These are phyloP conservation scores for Endothia cerciana DNA, from an alignment of 2,329 filamentous ascomycete species.

Conservation along the genomic window DNA sequence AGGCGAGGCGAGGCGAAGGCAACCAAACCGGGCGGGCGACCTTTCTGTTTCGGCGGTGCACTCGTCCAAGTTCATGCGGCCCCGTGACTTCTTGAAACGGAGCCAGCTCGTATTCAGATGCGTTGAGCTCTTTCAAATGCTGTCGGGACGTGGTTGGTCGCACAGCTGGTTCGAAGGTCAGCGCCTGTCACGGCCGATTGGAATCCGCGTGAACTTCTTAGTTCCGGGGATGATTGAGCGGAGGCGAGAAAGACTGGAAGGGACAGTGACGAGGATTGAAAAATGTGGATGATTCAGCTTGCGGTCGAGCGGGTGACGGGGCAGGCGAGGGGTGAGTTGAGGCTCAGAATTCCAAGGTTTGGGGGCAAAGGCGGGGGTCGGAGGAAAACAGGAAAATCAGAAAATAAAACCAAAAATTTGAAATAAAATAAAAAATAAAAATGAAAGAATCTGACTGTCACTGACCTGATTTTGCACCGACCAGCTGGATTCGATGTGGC, in stretches of 20 bases:
- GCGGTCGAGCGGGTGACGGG: conserved; percentile 1
- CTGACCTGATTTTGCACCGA: neutral
- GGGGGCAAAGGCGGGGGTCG: conserved; percentile 5
- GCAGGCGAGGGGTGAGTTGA: neutral
- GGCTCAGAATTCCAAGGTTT: neutral
- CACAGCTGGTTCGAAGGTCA: neutral
- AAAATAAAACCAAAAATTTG: neutral
- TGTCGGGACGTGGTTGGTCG: conserved; percentile 3
- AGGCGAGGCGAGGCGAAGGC: conserved; percentile 1
- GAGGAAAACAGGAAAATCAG: neutral
- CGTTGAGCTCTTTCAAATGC: neutral
- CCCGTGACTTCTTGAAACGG: neutral
- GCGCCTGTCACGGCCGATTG: neutral
- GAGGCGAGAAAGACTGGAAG: neutral
- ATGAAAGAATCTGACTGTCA: neutral
- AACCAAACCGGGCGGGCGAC: neutral
- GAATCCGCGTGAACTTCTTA: neutral
- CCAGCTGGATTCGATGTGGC: neutral
- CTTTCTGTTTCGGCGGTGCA: neutral
- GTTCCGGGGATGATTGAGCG: neutral
- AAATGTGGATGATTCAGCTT: conserved; percentile 5
- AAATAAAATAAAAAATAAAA: neutral
- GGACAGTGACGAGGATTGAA: conserved; percentile 1
- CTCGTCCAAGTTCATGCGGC: conserved; percentile 1
- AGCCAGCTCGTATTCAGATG: neutral